Base-by-base conservation (phyloP, 352 stramenopile genomes). In the Phytopythium delawarense region DNA sequence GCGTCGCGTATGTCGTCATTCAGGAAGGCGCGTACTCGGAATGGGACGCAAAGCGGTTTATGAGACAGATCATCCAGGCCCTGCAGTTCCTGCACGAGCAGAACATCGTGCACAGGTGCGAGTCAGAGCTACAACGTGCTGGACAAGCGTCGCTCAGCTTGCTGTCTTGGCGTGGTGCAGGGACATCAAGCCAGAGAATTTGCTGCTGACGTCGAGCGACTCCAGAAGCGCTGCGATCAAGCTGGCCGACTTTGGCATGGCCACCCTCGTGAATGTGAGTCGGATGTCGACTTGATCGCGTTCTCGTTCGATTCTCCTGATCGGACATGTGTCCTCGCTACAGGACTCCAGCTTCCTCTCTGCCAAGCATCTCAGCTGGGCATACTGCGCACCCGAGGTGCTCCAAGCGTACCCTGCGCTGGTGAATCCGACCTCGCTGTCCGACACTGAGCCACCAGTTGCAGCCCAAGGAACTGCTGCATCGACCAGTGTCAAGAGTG, bases 141-240 rank as follows among this genome's bases (percentile, higher is more conserved):
- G 44, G 18, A 4, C 6, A 46, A 46, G 5, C 40, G 1, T 48
- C 9, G 42, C 28, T 40, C 25, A 65, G 15, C 44, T 63, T 54
- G 50, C 58, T 21, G 44, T 64, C 56, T 54, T 61, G 46, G 34
- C 35, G 12, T 53, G 64, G 63, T 66, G 5, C 52, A 92, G 71
- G 63, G 87, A 79, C 53, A 76, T 96, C 46, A 96, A 94, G 60
- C 87, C 87, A 1, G 87, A 96, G 61, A 96, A 96, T 54, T 70
- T 96, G 42, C 63, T 96, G 42, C 70, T 96, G 25, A 91, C 88
- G 7, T 84, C 82, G 9, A 69, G 69, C 7, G 84, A 95, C 48
- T 67, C 82, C 20, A 88, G 87, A 35, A 66, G 63, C 16, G 87
- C 79, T 32, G 76, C 67, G 25, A 88, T 96, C 45, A 94, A 96